phyloP scores from a whole-genome alignment of 768 basidiomycete species.

The Leccinum boreale region DNA sequence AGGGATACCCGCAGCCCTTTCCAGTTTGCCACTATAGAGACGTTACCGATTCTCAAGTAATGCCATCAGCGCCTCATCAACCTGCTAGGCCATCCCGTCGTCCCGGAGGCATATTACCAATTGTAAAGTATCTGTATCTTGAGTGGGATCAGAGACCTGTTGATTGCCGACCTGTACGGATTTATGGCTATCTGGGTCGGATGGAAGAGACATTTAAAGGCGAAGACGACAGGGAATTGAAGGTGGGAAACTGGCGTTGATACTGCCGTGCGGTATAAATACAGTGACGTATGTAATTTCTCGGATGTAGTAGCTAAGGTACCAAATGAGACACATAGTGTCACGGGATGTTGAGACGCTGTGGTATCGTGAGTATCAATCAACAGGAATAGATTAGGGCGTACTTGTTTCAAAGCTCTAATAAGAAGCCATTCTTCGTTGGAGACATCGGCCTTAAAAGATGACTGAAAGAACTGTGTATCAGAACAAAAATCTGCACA shows the following conservation, averaged over 20 bases:
- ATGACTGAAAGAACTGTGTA: slow-evolving; percentile 43
- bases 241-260: background rate
- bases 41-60: slow-evolving; percentile 64
- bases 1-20: slow-evolving; percentile 90
- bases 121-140: slow-evolving; percentile 51
- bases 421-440: slow-evolving; percentile 94
- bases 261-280: slow-evolving; percentile 27
- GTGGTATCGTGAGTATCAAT: slow-evolving; percentile 1
- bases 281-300: slow-evolving; percentile 28
- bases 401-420: slow-evolving; percentile 77
- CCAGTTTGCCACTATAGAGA: slow-evolving; percentile 65
- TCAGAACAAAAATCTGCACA: slow-evolving; percentile 4
- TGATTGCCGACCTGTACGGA: slow-evolving; percentile 22
- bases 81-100: slow-evolving; percentile 31
- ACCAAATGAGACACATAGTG: slow-evolving; percentile 1
- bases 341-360: slow-evolving; percentile 41
- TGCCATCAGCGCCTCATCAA: slow-evolving; percentile 23
- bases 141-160: slow-evolving; percentile 16
- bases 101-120: slow-evolving; percentile 45
- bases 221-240: background rate
- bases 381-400: background rate
- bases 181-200: slow-evolving; percentile 11
- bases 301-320: slow-evolving; percentile 3
- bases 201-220: slow-evolving; percentile 22
- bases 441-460: slow-evolving; percentile 86